Evolutionary conservation across 495 filamentous ascomycete genomes (phyloP).

Genomic region (Neurospora discreta): DNA sequence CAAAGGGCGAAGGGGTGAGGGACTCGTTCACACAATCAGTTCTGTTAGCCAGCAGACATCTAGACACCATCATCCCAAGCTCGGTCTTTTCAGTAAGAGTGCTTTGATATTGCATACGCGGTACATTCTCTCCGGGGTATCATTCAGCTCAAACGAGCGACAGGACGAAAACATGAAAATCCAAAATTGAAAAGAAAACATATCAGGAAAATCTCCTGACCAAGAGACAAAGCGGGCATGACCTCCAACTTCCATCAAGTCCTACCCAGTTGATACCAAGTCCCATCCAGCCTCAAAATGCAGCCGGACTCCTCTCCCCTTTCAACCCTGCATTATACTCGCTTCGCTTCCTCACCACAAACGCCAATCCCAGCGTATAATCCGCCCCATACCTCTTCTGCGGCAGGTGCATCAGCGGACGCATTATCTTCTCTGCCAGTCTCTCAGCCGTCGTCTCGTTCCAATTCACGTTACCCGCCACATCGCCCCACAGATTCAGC

Average conservation of each 20-base stretch:
- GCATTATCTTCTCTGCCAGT: conserved; percentile 27
- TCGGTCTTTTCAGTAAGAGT: background rate
- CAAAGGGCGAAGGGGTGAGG: background rate
- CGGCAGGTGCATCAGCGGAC: conserved; percentile 28
- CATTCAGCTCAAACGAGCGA: background rate
- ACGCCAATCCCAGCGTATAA: conserved; percentile 31
- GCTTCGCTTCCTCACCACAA: conserved; percentile 33
- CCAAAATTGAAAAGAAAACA: background rate
- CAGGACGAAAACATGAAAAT: background rate
- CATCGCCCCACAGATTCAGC: conserved; percentile 33
- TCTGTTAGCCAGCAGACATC: no score
- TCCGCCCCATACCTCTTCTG: conserved; percentile 24
- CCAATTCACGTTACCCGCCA: conserved; percentile 20
- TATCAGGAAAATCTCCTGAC: background rate
- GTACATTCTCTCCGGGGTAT: background rate
- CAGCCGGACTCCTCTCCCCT: conserved; percentile 22
- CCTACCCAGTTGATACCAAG: background rate
- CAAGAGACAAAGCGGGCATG: background rate
- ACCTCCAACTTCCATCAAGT: background rate
- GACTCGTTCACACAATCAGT: no score
- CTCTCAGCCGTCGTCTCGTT: conserved; percentile 38
- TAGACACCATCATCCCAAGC: background rate
- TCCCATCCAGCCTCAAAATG: conserved; percentile 8
- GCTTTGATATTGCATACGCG: background rate
- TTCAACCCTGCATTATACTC: conserved; percentile 25